phyloP scores from a whole-genome alignment of 1,139 yeast species.

The Zygoascus sp. region DNA sequence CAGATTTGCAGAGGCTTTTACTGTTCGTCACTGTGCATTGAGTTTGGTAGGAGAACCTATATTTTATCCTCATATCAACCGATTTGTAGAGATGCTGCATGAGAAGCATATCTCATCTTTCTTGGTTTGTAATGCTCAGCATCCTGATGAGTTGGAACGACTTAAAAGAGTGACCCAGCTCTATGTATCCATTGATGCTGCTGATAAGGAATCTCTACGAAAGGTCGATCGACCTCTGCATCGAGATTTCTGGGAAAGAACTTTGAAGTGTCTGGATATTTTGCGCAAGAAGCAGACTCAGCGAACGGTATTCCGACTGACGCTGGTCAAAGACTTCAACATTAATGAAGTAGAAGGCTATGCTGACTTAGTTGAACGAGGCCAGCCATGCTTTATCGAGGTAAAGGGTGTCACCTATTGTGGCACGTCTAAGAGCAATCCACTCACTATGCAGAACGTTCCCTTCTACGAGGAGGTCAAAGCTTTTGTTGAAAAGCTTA shows the following conservation, averaged over 20 bases:
- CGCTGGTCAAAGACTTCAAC: conserved; percentile 88
- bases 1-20: conserved; percentile 84
- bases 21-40: conserved; percentile 84
- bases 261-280: conserved; percentile 75
- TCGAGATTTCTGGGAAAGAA: conserved; percentile 90
- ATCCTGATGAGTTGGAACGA: conserved; percentile 72
- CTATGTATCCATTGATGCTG: conserved; percentile 90
- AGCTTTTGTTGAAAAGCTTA: conserved; percentile 60
- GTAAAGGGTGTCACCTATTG: conserved; percentile 94
- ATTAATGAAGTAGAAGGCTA: conserved; percentile 79
- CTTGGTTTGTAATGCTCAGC: conserved; percentile 93
- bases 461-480: conserved; percentile 93
- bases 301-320: conserved; percentile 85
- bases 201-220: conserved; percentile 73
- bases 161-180: conserved; percentile 79
- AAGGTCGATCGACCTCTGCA: conserved; percentile 84
- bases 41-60: conserved; percentile 94
- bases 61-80: conserved; percentile 85
- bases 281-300: conserved; percentile 74
- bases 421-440: conserved; percentile 79
- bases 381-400: conserved; percentile 83
- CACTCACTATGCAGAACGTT: conserved; percentile 90
- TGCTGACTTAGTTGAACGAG: conserved; percentile 81
- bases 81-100: conserved; percentile 75
- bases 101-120: conserved; percentile 75